Conservation (phyloP, 495 filamentous ascomycete species). For the Penicillium verhagenii region DNA sequence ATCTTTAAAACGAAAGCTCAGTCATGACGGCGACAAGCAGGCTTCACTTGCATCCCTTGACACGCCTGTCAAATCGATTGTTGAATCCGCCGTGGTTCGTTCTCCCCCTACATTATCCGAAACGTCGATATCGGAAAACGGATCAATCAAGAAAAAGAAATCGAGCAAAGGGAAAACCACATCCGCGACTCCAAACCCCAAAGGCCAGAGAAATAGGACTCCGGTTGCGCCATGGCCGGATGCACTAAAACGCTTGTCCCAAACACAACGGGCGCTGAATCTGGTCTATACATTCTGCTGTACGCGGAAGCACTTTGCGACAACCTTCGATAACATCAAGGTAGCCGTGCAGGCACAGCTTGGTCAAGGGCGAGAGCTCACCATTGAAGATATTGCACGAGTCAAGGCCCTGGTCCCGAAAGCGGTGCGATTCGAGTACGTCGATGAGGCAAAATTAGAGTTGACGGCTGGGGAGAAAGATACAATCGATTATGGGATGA, state of each 20-base stretch:
- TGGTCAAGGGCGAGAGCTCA: slow-evolving; percentile 57
- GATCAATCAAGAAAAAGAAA: slow-evolving; percentile 2
- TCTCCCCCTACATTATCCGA: neutral
- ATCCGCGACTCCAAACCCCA: slow-evolving; percentile 4
- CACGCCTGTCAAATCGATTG: slow-evolving; percentile 14
- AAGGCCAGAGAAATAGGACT: slow-evolving; percentile 22
- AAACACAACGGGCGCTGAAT: slow-evolving; percentile 82
- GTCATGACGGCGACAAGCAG: slow-evolving; percentile 5
- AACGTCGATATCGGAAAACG: neutral
- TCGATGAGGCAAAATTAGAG: slow-evolving; percentile 77
- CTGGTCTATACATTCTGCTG: slow-evolving; percentile 93
- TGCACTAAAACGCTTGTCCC: slow-evolving; percentile 67
- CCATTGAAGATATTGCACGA: slow-evolving; percentile 74
- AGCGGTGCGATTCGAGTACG: slow-evolving; percentile 80
- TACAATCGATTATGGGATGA: slow-evolving; percentile 21
- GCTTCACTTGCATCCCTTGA: slow-evolving; percentile 5
- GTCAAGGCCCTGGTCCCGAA: slow-evolving; percentile 75
- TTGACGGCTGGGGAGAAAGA: slow-evolving; percentile 64
- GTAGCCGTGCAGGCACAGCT: slow-evolving; percentile 81
- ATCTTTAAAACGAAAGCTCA: slow-evolving; percentile 25
- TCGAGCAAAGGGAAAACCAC: slow-evolving; percentile 6
- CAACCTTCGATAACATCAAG: slow-evolving; percentile 86
- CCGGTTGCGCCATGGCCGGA: slow-evolving; percentile 67
- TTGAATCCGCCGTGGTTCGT: neutral
- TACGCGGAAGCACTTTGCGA: slow-evolving; percentile 85